phyloP scores from a whole-genome alignment of 1,284 basidiomycete genomes.

The Tremellales sp. region DNA sequence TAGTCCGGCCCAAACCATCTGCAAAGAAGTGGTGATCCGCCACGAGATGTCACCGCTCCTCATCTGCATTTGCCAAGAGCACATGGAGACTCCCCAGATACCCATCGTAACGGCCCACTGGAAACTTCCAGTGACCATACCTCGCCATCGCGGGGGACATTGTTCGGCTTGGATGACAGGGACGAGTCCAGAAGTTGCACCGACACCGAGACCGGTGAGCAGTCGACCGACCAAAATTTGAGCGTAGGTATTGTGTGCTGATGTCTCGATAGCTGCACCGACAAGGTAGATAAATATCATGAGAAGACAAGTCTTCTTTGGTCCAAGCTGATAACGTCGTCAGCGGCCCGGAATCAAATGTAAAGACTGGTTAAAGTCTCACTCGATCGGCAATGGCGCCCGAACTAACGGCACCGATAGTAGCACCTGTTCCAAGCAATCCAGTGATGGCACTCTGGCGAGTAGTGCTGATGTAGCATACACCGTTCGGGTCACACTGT shows the following conservation, averaged over 20 bases:
- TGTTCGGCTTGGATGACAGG: conserved; percentile 51
- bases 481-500: conserved; percentile 19
- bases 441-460: conserved; percentile 44
- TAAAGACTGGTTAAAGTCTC: conserved; percentile 6
- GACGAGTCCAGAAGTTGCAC: conserved; percentile 47
- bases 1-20: conserved; percentile 36
- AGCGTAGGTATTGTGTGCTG: conserved; percentile 31
- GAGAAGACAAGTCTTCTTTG: conserved; percentile 40
- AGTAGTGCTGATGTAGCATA: conserved; percentile 27
- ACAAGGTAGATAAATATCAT: conserved; percentile 46
- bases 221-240: conserved; percentile 48
- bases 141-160: conserved; percentile 32
- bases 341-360: background rate
- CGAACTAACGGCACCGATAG: conserved; percentile 42
- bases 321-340: conserved; percentile 30
- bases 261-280: conserved; percentile 49
- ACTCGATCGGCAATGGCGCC: conserved; percentile 36
- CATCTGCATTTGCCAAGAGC: background rate
- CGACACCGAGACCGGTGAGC: conserved; percentile 47
- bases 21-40: conserved; percentile 29
- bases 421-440: conserved; percentile 43
- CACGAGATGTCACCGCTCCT: conserved; percentile 13
- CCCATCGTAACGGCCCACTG: conserved; percentile 50
- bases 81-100: conserved; percentile 43
- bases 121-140: conserved; percentile 47